Evolutionary conservation across 371 early-diverging fungal genomes (phyloP).

Genomic region (Rhizopus microsporus): DNA sequence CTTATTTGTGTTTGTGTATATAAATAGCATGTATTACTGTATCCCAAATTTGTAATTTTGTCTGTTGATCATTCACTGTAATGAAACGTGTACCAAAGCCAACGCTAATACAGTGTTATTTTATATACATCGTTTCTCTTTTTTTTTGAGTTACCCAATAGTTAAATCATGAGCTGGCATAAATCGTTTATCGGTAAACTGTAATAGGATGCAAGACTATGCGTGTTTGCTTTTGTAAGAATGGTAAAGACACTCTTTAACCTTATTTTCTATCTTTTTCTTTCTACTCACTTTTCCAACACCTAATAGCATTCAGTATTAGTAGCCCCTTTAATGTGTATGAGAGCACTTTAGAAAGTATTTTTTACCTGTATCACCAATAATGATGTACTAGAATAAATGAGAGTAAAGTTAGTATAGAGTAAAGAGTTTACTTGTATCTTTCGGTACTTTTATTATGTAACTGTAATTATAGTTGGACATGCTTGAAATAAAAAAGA

Average conservation of each 20-base stretch:
- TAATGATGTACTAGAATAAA: slow-evolving; percentile 68
- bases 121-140: background rate
- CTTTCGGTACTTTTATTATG: slow-evolving; percentile 50
- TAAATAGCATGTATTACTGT: slow-evolving; percentile 68
- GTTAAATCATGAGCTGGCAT: slow-evolving; percentile 84
- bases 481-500: slow-evolving; percentile 27
- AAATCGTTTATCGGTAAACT: slow-evolving; percentile 84
- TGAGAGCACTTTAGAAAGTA: background rate
- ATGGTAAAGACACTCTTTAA: slow-evolving; percentile 4
- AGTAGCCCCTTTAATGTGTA: background rate
- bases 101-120: slow-evolving; percentile 48
- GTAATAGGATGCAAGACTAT: slow-evolving; percentile 79
- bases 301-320: slow-evolving; percentile 35
- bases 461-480: slow-evolving; percentile 55
- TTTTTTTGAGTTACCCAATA: slow-evolving; percentile 61
- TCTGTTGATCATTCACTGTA: slow-evolving; percentile 74
- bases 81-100: slow-evolving; percentile 86
- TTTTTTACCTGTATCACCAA: slow-evolving; percentile 76
- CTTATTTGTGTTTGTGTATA: slow-evolving; percentile 2
- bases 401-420: background rate
- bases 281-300: slow-evolving; percentile 66
- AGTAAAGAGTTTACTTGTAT: background rate
- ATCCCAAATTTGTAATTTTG: slow-evolving; percentile 99
- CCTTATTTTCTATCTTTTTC: slow-evolving; percentile 5
- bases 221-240: slow-evolving; percentile 1